Percentiles rank a stretch among this genome's conserved stretches.
Conservation (phyloP, 176 grass and related monocot genomes). For the Leersia perrieri region DNA sequence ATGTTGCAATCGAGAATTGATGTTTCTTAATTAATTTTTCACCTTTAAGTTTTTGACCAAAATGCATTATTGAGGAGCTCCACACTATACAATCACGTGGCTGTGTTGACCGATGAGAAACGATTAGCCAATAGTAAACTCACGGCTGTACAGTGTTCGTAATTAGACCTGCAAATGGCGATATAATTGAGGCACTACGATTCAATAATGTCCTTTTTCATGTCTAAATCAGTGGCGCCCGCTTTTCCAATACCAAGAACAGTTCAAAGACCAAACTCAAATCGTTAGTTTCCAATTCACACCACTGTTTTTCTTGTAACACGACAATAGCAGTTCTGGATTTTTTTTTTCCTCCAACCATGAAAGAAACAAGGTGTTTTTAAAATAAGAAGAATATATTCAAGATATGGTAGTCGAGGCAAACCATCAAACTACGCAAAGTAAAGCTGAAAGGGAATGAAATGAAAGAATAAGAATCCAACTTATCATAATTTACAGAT, state of each 20-base stretch:
- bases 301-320: background rate
- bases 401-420: background rate
- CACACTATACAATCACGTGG: slow-evolving; percentile 18
- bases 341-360: background rate
- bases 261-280: background rate
- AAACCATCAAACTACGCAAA: background rate
- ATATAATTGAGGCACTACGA: slow-evolving; percentile 18
- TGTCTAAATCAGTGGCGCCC: slow-evolving; percentile 35
- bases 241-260: background rate
- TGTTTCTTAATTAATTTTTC: background rate
- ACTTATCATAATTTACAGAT: background rate
- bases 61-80: background rate
- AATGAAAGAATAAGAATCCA: background rate
- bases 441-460: no score
- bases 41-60: slow-evolving; percentile 9
- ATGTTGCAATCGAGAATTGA: slow-evolving; percentile 31
- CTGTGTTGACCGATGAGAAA: background rate
- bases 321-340: background rate
- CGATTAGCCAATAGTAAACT: slow-evolving; percentile 32
- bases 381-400: background rate
- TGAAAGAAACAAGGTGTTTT: background rate
- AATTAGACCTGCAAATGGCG: slow-evolving; percentile 8
- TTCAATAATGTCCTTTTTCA: slow-evolving; percentile 43
- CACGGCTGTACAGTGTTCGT: background rate
- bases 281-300: slow-evolving; percentile 6